A percentile compares a stretch with the other conserved stretches of the same genome.
These are phyloP conservation scores for Podaxis rugospora DNA, from an alignment of 768 basidiomycete genomes.

Conservation along the genomic window DNA sequence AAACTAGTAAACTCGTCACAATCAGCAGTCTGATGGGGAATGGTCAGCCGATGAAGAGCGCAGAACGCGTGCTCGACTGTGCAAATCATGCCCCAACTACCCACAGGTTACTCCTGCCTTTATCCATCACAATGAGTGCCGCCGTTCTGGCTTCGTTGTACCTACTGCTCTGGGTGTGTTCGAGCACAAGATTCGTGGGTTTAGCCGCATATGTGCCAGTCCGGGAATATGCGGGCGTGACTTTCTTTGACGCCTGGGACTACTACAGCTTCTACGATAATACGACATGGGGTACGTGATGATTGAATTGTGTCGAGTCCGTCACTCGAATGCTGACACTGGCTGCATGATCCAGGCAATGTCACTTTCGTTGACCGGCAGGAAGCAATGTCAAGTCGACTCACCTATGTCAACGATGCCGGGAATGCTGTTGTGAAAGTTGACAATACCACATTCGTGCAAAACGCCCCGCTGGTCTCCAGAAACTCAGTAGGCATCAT, in stretches of 20 bases:
- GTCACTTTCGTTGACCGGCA: constrained; percentile 52
- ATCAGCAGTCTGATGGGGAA: neutral
- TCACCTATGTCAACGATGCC: constrained; percentile 56
- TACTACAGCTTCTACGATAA: constrained; percentile 14
- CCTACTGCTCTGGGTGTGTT: neutral
- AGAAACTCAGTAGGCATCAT: constrained; percentile 46
- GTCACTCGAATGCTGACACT: constrained; percentile 1
- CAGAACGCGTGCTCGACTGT: neutral
- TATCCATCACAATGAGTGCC: neutral
- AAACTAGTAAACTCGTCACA: neutral
- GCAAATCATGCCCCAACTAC: neutral
- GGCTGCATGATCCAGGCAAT: constrained; percentile 40
- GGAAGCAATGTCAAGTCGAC: constrained; percentile 39
- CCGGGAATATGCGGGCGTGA: constrained; percentile 12
- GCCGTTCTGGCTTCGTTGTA: neutral
- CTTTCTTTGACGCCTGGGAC: constrained; percentile 15
- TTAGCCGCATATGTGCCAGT: constrained; percentile 11
- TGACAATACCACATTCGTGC: constrained; percentile 60
- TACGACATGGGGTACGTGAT: constrained; percentile 15
- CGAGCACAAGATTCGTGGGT: neutral
- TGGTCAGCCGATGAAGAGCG: neutral
- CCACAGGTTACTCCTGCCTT: neutral
- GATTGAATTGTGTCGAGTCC: neutral
- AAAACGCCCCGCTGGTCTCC: constrained; percentile 19
- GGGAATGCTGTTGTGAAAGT: constrained; percentile 72